phyloP scores from a whole-genome alignment of 495 filamentous ascomycete genomes.

The Trichoderma gamsii region DNA sequence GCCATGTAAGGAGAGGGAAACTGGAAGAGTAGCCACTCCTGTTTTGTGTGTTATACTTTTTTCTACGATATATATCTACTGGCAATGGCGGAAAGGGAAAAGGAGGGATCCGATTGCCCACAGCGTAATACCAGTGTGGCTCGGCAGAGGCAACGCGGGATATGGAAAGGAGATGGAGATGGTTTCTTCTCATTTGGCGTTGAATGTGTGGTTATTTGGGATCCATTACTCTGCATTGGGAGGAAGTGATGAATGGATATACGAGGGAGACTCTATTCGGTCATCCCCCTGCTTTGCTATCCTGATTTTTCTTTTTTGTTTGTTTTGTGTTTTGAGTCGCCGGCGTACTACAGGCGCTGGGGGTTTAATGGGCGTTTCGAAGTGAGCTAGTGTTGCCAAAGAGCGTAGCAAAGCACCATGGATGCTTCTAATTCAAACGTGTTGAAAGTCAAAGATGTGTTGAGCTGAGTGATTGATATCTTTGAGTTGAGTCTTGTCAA shows the following conservation, averaged over 20 bases:
- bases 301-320: not conserved
- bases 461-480: no score
- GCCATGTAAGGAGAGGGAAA: not conserved
- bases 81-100: constrained; percentile 5
- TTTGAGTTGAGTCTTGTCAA: no score
- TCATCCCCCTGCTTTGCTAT: not conserved
- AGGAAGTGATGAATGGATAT: constrained; percentile 3
- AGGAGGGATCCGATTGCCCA: not conserved
- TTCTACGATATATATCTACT: constrained; percentile 11
- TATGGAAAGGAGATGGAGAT: not conserved
- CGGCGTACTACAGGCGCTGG: not conserved
- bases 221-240: not conserved
- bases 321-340: not conserved
- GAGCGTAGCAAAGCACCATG: not conserved
- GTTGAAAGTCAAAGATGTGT: not conserved
- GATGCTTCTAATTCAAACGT: constrained; percentile 1
- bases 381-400: not conserved
- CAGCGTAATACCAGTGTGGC: not conserved
- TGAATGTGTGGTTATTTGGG: constrained; percentile 10
- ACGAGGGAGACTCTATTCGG: not conserved
- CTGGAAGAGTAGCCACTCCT: not conserved
- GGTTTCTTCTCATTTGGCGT: constrained; percentile 4
- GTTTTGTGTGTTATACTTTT: not conserved
- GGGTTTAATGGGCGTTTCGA: not conserved
- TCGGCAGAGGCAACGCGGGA: not conserved